Evolutionary conservation across 2,329 filamentous ascomycete species (phyloP).

Genomic region (Colletotrichum sp.): DNA sequence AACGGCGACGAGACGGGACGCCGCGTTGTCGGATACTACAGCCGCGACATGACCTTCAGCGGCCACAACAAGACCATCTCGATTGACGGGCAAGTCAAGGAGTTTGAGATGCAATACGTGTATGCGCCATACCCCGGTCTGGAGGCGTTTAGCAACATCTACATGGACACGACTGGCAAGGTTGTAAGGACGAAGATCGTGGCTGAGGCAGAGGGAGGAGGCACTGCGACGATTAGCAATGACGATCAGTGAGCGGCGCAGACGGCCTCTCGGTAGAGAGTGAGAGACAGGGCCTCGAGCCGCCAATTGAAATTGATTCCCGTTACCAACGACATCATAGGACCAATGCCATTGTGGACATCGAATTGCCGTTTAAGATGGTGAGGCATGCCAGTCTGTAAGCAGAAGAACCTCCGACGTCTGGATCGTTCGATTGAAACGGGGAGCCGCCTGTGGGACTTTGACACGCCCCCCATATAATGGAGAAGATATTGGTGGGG

Average conservation of each 20-base stretch:
- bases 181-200: slow-evolving; percentile 57
- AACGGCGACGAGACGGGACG: slow-evolving; percentile 49
- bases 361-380: not conserved
- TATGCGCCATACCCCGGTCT: slow-evolving; percentile 56
- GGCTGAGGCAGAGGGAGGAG: slow-evolving; percentile 57
- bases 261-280: not conserved
- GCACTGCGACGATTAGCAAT: slow-evolving; percentile 54
- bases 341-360: not conserved
- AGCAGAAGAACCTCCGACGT: slow-evolving; percentile 2
- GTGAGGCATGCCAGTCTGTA: not conserved
- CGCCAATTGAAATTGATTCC: not conserved
- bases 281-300: not conserved
- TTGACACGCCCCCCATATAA: not conserved
- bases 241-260: slow-evolving; percentile 25
- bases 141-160: slow-evolving; percentile 52
- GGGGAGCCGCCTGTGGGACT: not conserved
- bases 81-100: slow-evolving; percentile 45
- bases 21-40: slow-evolving; percentile 53
- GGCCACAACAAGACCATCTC: slow-evolving; percentile 54
- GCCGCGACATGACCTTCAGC: slow-evolving; percentile 58
- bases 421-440: not conserved
- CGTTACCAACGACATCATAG: not conserved
- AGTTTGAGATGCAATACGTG: slow-evolving; percentile 57
- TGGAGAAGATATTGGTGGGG: not conserved
- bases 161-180: slow-evolving; percentile 47